These are phyloP conservation scores for Dendrothele bispora DNA, from an alignment of 768 basidiomycete genomes.

Conservation along the genomic window DNA sequence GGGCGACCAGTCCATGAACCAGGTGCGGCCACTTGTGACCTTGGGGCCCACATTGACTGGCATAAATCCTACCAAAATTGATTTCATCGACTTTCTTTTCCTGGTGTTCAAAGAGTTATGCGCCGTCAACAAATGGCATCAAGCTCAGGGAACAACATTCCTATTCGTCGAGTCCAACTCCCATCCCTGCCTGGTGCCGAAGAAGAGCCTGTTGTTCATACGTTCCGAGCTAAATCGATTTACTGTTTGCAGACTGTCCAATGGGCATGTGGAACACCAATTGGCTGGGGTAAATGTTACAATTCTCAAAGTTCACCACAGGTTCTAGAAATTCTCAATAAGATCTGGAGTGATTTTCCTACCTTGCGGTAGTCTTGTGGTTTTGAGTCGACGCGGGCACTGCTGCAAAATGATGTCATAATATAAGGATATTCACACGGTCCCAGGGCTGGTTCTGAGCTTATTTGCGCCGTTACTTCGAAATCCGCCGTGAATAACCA, in stretches of 20 bases:
- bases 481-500: too few species aligned
- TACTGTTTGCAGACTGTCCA: conserved; percentile 19
- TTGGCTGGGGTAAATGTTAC: conserved; percentile 23
- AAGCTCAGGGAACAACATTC: background rate
- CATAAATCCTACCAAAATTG: too few species aligned
- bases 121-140: background rate
- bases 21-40: conserved; percentile 8
- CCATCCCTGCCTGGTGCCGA: background rate
- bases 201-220: background rate
- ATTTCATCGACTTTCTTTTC: background rate
- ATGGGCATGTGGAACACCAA: conserved; percentile 24
- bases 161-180: background rate
- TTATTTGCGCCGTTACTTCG: too few species aligned
- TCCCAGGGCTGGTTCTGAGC: too few species aligned
- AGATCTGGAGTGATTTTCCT: conserved; percentile 12
- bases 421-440: too few species aligned
- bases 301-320: conserved; percentile 21
- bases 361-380: conserved; percentile 1
- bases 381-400: too few species aligned
- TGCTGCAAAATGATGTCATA: too few species aligned
- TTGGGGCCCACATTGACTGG: too few species aligned
- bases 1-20: background rate
- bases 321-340: conserved; percentile 16
- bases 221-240: conserved; percentile 4
- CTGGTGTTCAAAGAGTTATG: background rate